Evolutionary conservation across 2,329 filamentous ascomycete species (phyloP), one percentile per base, ranked within the genome.

Genomic region (Hypoxylon sp.): DNA sequence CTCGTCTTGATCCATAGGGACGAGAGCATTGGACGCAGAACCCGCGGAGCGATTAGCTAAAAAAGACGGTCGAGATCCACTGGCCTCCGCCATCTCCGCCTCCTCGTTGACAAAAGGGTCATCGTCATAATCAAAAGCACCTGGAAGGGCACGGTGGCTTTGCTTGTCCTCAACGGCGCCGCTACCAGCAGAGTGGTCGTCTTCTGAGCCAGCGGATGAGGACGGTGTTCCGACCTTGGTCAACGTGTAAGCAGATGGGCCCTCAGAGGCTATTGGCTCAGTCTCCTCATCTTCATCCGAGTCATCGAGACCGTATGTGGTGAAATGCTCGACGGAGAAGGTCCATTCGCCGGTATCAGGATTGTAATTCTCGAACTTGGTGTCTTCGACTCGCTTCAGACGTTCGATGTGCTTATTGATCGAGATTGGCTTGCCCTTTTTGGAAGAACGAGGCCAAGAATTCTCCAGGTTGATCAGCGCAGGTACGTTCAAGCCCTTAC

Each of bases 301-400:
- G 28, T 92, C 93, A 68, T 95, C 91, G 56, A 98, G 84, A 40
- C 92, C 94, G 75, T 99, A 99, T 1, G 93, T 97, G 1, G 95
- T 98, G 78, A 96, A 99, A 78, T 99, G 96, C 74, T 95, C 89
- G n/a, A 99, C 96, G 8, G 84, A 89, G 81, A 99, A 99, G 12
- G 87, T 87, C 96, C 96, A 99, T 48, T 92, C 86, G 54, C 95
- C 96, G 54, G 89, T 93, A 1, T 92, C 84, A 61, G 84, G 83
- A 68, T 96, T 87, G 78, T 97, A 99, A 72, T 85, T 84, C 72
- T 94, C 84, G 73, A 97, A 98, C 3, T 88, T 88, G 0, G 96
- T 98, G 76, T 93, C 90, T 7, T 83, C 81, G 36, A 97, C 93
- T 62, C 86, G 88, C 82, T 89, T 91, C 22, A 99, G 87, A 56